phyloP scores from a whole-genome alignment of 2,329 filamentous ascomycete species.

The Gnomoniopsis sp. region DNA sequence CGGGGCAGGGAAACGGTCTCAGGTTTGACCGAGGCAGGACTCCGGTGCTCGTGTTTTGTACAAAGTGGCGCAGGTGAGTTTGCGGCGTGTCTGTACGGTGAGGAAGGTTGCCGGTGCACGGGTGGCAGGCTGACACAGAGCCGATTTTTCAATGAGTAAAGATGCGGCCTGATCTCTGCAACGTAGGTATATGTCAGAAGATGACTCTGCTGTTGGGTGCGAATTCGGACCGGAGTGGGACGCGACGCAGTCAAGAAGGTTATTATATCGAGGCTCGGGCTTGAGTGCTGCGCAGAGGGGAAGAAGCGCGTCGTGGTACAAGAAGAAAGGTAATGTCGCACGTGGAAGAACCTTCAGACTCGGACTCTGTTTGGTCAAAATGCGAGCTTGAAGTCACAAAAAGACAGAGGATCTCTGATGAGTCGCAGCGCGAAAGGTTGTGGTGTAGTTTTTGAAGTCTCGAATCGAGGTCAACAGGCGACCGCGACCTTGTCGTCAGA shows the following conservation, averaged over 20 bases:
- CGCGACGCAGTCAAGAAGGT: background rate
- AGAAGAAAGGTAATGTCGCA: background rate
- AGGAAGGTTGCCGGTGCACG: no score
- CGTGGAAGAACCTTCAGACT: background rate
- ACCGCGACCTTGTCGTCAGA: slow-evolving; percentile 1
- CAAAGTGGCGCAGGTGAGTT: background rate
- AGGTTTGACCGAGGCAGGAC: background rate
- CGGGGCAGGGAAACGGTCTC: background rate
- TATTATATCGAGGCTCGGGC: background rate
- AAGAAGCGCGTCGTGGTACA: slow-evolving; percentile 7
- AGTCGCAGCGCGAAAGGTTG: background rate
- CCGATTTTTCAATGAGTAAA: background rate
- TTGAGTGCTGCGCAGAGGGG: background rate
- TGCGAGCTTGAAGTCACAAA: background rate
- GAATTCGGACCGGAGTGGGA: background rate
- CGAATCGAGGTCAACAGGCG: background rate
- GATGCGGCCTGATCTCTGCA: background rate
- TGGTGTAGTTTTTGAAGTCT: background rate
- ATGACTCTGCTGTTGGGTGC: background rate
- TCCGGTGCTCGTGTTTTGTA: background rate
- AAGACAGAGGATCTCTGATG: background rate
- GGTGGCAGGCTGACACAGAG: background rate
- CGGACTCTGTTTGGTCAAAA: slow-evolving; percentile 4
- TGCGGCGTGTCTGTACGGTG: background rate
- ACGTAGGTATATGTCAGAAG: background rate